Base-by-base conservation (phyloP, 140 eudicot genomes). In the Anethum foeniculum region DNA sequence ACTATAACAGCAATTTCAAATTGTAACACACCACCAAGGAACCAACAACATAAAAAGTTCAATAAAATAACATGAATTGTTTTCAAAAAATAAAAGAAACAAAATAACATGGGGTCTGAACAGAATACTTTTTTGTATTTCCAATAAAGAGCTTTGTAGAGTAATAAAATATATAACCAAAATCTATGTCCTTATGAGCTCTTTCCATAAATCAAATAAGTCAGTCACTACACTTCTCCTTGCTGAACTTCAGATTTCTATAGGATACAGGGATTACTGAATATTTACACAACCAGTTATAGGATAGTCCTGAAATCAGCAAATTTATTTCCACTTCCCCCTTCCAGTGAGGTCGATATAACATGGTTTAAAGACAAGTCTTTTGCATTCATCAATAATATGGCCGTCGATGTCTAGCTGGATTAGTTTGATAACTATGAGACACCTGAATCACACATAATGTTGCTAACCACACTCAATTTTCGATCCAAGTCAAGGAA, bases 401-500 rank as follows among this genome's bases (percentile, higher is more conserved):
- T n/a, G 16, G 69, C 69, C 28, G 13, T 25, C 6, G 34, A 8
- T 23, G 11, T 62, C 34, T 23, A 25, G 34, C 69, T 62, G 69
- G 34, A 62, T 62, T 30, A 62, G 34, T 4, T 62, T 25, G 34
- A 9, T 7, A 62, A 62, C 34, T n/a, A 25, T 62, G 28, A 14
- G 69, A 62, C 9, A 62, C 65, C 65, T 25, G 7, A 62, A 62
- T n/a, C 34, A n/a, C 69, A 25, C 69, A n/a, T 15, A 10, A 58
- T 25, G 32, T 14, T 62, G 52, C 3, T 34, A 71, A 72, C 52
- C 77, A 25, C 27, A 60, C 30, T 85, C 85, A 94, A 64, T 88
- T 85, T 72, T 94, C 98, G 12, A 88, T 82, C 97, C 97, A 94
- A 1, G 96, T 80, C 85, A 94, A 75, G 80, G 89, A 86, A 78